phyloP scores from a whole-genome alignment of 257 asterid genomes.

The Solanum commersonii region DNA sequence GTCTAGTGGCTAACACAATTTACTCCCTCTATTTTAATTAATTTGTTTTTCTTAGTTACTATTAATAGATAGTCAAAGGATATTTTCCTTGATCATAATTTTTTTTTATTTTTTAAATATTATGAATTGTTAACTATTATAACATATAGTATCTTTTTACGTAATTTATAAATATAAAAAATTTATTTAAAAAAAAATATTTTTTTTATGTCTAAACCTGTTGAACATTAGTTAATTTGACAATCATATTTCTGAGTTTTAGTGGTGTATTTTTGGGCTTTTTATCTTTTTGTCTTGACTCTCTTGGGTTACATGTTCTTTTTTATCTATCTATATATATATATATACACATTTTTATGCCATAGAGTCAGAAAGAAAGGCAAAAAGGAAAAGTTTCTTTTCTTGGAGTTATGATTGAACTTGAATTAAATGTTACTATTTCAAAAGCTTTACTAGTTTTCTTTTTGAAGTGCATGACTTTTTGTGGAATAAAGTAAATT shows the following conservation, averaged over 20 bases:
- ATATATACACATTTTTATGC: neutral
- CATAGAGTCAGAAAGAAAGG: neutral
- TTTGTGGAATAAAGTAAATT: neutral
- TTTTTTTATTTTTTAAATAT: neutral
- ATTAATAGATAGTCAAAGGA: neutral
- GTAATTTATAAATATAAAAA: neutral
- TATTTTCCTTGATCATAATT: neutral
- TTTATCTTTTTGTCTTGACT: neutral
- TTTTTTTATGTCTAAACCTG: rapidly evolving
- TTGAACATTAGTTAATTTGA: no score
- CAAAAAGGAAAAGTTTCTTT: neutral
- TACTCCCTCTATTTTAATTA: neutral
- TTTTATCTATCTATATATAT: neutral
- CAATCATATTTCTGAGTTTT: neutral
- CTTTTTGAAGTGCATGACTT: neutral
- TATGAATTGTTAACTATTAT: neutral
- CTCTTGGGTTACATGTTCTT: neutral
- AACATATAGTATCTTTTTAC: neutral
- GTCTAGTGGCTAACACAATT: neutral
- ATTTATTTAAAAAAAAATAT: rapidly evolving
- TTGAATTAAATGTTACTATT: neutral
- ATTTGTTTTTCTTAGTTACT: neutral
- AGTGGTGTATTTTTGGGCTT: neutral
- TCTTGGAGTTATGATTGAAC: neutral
- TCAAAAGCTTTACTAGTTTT: neutral